Evolutionary conservation across 164 flowering plant species (phyloP), one percentile per base, ranked within the genome.

Genomic region (Cinnamomum micranthum): DNA sequence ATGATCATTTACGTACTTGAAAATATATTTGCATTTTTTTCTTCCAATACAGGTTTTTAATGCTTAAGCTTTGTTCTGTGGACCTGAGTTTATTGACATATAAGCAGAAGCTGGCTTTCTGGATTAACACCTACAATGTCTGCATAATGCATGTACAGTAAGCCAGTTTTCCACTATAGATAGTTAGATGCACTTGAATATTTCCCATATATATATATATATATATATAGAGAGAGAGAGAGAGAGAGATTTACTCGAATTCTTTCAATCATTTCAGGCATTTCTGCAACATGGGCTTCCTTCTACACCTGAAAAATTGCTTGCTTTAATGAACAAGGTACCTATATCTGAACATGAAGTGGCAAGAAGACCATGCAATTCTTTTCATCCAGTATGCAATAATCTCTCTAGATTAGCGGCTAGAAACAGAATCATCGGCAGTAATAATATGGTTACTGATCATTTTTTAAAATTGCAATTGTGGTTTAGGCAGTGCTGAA

Each of bases 61-160:
- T 90, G 85, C 79, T 86, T 47, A 81, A 87, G 73, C 83, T 94
- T 11, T 76, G 86, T 33, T 81, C 74, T 47, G 88, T 90, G 77
- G 91, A 94, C 77, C 79, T 92, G 75, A 86, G 85, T 68, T 80
- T 75, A 79, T 77, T 90, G 85, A 88, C 89, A 67, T 86, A 91
- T 88, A 91, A 92, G 82, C 93, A 92, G 85, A 93, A 93, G 89
- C 78, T 92, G 71, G 98, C 98, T 74, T 92, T 93, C 82, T 93
- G 98, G 97, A 90, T 93, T 82, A 93, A 92, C 77, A 83, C 88
- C 72, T 91, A 93, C 80, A 93, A 93, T 80, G 91, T 91, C 84
- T 86, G 91, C 82, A 84, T 94, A 78, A 92, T 94, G 98, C 85
- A 94, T 86, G 98, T 93, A 92, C 80, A 66, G 86, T 84, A 81